Evolutionary conservation across 202 grass and related monocot genomes (phyloP).

Genomic region (Setaria italica): DNA sequence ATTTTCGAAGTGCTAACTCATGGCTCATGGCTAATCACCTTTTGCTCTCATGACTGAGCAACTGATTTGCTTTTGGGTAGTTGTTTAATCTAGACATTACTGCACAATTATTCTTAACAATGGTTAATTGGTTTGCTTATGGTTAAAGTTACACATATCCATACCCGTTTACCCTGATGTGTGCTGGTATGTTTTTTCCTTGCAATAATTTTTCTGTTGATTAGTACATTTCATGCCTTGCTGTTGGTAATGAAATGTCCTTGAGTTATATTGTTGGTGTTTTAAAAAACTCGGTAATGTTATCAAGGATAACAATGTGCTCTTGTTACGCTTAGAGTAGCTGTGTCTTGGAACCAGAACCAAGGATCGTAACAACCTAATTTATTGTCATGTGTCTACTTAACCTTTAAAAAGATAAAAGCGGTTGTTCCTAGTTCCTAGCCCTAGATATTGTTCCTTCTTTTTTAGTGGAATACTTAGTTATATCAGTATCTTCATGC

Average conservation of each 20-base stretch:
- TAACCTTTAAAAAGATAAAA: conserved; percentile 15
- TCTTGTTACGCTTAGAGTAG: background rate
- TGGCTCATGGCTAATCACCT: conserved; percentile 1
- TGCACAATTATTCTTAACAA: background rate
- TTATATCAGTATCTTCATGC: conserved; percentile 32
- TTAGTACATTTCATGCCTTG: background rate
- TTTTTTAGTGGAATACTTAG: conserved; percentile 48
- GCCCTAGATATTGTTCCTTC: conserved; percentile 34
- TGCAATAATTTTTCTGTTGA: conserved; percentile 3
- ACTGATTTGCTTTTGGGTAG: conserved; percentile 20
- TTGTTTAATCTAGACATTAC: conserved; percentile 2
- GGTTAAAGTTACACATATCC: conserved; percentile 18
- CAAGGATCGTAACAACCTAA: background rate
- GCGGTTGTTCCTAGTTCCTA: conserved; percentile 9
- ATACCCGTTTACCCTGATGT: background rate
- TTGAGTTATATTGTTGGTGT: background rate
- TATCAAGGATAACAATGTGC: background rate
- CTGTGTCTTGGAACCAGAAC: background rate
- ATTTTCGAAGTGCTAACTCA: conserved; percentile 12
- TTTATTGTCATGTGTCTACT: conserved; percentile 17
- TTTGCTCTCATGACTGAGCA: conserved; percentile 29
- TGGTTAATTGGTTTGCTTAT: conserved; percentile 1
- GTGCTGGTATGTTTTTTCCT: background rate
- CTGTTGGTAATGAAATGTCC: background rate
- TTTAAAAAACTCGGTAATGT: background rate